A percentile compares a stretch with the other conserved stretches of the same genome.
These are phyloP conservation scores for Torulaspora quercuum DNA, from an alignment of 805 yeast genomes.

Conservation along the genomic window DNA sequence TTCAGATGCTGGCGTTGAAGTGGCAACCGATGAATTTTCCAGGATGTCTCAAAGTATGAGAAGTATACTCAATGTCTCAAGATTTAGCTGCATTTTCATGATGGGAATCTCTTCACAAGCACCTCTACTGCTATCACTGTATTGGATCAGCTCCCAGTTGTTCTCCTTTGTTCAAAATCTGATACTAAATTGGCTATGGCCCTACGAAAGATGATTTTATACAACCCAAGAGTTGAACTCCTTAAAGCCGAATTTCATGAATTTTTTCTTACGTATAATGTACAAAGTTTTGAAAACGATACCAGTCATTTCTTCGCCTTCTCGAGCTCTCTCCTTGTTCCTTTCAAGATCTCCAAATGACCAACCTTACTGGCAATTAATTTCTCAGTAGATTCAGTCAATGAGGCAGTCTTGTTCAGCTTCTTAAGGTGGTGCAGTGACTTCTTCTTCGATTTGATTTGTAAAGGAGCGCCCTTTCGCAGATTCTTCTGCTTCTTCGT, in stretches of 20 bases:
- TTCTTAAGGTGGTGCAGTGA: conserved; percentile 50
- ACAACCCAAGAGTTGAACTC: not conserved
- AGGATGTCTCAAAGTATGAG: conserved; percentile 29
- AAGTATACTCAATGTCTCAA: conserved; percentile 62
- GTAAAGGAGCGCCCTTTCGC: conserved; percentile 70
- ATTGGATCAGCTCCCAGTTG: conserved; percentile 84
- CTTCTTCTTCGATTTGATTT: conserved; percentile 62
- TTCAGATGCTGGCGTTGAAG: conserved; percentile 24
- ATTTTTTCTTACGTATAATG: conserved; percentile 7
- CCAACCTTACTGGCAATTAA: conserved; percentile 88
- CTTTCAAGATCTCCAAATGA: conserved; percentile 85
- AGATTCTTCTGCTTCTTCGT: conserved; percentile 65
- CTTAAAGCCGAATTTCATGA: conserved; percentile 1
- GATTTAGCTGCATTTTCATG: conserved; percentile 72
- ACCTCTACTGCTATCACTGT: conserved; percentile 75
- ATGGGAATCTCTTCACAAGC: conserved; percentile 86
- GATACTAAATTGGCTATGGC: conserved; percentile 61
- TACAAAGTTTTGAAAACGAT: no score
- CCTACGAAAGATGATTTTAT: conserved; percentile 35
- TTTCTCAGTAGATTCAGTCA: conserved; percentile 70
- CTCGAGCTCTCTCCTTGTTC: conserved; percentile 81
- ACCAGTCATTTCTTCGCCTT: conserved; percentile 36
- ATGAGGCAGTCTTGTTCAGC: conserved; percentile 49
- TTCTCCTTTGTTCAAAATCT: conserved; percentile 76
- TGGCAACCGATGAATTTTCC: conserved; percentile 23